Conservation (phyloP, 306 rosid species). For the Cajanus cajan region DNA sequence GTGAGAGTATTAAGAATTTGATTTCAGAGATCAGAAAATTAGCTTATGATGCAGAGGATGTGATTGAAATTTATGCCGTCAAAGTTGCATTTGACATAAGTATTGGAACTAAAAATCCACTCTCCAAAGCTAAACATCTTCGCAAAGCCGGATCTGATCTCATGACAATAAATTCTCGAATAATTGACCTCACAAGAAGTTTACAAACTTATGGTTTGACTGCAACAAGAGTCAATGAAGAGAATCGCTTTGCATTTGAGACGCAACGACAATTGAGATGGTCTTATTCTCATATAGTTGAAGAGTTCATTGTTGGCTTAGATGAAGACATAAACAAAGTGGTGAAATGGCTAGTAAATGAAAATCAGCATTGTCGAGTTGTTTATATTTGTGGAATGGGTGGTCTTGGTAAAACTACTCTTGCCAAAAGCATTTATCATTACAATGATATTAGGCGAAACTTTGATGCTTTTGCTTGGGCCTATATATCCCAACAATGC, state of each 20-base stretch:
- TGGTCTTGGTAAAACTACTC: slow-evolving; percentile 63
- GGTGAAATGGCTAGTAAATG: slow-evolving; percentile 28
- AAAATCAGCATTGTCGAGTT: slow-evolving; percentile 13
- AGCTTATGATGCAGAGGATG: slow-evolving; percentile 52
- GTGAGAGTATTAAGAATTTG: slow-evolving; percentile 37
- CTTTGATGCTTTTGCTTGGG: slow-evolving; percentile 37
- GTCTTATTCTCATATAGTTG: slow-evolving; percentile 49
- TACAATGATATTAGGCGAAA: slow-evolving; percentile 29
- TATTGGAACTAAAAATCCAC: not conserved
- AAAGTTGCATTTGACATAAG: slow-evolving; percentile 10
- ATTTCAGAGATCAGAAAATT: slow-evolving; percentile 42
- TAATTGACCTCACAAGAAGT: slow-evolving; percentile 37
- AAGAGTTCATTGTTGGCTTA: slow-evolving; percentile 46
- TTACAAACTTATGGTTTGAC: slow-evolving; percentile 38
- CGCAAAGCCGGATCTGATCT: slow-evolving; percentile 38
- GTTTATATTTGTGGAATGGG: slow-evolving; percentile 60
- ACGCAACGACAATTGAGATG: slow-evolving; percentile 36
- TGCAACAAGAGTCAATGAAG: slow-evolving; percentile 25
- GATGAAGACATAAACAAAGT: slow-evolving; percentile 33
- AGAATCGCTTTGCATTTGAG: not conserved
- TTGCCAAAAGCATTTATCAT: slow-evolving; percentile 46
- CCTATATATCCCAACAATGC: slow-evolving; percentile 31
- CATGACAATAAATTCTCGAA: slow-evolving; percentile 16
- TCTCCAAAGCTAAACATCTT: not conserved
- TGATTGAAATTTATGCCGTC: slow-evolving; percentile 46